Conservation (phyloP, 1,284 basidiomycete species). For the Mycena citricolor region DNA sequence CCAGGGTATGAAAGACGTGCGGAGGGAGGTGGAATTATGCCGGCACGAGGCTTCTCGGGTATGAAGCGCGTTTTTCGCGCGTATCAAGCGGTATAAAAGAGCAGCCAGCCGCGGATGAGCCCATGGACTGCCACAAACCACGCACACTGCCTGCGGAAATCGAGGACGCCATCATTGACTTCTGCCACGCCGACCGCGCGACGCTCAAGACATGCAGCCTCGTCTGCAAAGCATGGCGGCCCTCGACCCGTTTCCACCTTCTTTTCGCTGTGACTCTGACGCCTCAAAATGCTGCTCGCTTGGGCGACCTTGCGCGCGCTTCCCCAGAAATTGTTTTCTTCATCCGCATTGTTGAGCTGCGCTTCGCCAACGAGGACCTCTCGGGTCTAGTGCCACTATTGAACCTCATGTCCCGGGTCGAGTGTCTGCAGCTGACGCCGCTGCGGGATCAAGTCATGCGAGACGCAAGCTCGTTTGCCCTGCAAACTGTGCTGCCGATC, state of each 20-base stretch:
- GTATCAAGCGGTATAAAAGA: too few relatives aligned
- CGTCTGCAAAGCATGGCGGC: constrained; percentile 35
- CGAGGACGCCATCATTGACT: constrained; percentile 24
- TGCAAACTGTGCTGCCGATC: constrained; percentile 1
- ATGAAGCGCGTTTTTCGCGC: too few relatives aligned
- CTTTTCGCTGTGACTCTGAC: constrained; percentile 25
- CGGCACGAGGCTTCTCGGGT: too few relatives aligned
- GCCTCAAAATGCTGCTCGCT: constrained; percentile 1
- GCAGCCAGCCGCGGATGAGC: too few relatives aligned
- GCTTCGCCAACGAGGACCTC: constrained; percentile 5
- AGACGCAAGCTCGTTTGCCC: not conserved
- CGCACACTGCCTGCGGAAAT: constrained; percentile 23
- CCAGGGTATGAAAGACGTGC: too few relatives aligned
- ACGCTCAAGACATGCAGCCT: constrained; percentile 33
- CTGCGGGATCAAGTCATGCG: constrained; percentile 6
- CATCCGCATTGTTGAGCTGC: constrained; percentile 15
- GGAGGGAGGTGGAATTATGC: too few relatives aligned
- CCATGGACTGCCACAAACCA: too few relatives aligned
- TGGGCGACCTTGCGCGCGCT: constrained; percentile 2
- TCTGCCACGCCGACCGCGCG: constrained; percentile 25
- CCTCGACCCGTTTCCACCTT: constrained; percentile 29
- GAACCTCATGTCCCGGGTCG: not conserved
- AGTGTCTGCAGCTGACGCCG: constrained; percentile 4
- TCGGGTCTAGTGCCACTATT: constrained; percentile 6
- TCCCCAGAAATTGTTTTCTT: not conserved